Base-by-base conservation (phyloP, 306 rosid genomes). In the Oxytropis ochrocephala region DNA sequence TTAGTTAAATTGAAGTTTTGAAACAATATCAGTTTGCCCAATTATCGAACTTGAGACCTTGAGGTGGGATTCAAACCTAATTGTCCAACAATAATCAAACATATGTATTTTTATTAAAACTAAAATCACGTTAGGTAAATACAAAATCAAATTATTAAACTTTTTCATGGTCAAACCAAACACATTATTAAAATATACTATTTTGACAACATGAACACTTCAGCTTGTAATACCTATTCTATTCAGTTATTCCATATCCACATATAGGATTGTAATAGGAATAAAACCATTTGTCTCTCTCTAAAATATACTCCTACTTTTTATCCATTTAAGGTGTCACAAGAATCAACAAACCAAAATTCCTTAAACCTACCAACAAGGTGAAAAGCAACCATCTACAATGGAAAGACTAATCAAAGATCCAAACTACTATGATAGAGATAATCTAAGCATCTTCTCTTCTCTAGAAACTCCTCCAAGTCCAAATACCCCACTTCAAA, bases 401-500 rank as follows among this genome's bases (percentile, higher is more conserved):
- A 89, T 89, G 91, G 87, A 83, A 75, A 68, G 56, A 56, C 67
- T 39, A 32, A 80, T 55, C 62, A 73, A 42, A 13, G 75, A 80
- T 43, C 42, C 78, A 43, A 9, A 24, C 29, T 24, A 24, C 29
- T 24, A 24, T 24, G 29, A 24, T 24, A 24, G 29, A 24, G 3
- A 52, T n/a, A 70, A 69, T n/a, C 11, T 38, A 6, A 43, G 19
- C 79, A 35, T 65, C 36, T 13, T 38, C 73, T 66, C 67, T 46
- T 17, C 19, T 3, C 66, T 53, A 73, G 85, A 82, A 52, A 69
- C 72, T 68, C 86, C 82, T 48, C 83, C 75, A 62, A 68, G 84
- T 75, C 89, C 89, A 73, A 75, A 75, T 19, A 85, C 88, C 27
- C 89, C 92, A 46, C 55, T 76, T 54, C 89, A 80, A 64, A 74